Conservation (phyloP, 768 basidiomycete genomes). For the Strobilomyces confusus region DNA sequence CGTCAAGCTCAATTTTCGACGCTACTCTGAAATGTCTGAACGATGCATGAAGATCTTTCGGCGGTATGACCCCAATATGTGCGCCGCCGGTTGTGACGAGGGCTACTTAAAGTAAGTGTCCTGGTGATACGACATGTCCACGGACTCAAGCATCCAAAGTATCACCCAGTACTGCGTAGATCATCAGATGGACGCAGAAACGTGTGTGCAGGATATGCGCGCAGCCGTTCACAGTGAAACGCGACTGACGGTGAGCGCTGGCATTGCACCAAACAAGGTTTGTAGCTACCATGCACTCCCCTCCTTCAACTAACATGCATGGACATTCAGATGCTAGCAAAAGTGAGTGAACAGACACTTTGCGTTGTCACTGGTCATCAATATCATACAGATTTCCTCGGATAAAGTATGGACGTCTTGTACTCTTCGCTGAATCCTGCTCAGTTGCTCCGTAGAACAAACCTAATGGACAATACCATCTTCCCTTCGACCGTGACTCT, state of each 20-base stretch:
- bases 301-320: slow-evolving; percentile 12
- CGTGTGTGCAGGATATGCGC: slow-evolving; percentile 79
- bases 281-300: slow-evolving; percentile 23
- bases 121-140: not conserved
- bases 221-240: slow-evolving; percentile 72
- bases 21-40: slow-evolving; percentile 67
- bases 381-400: slow-evolving; percentile 69
- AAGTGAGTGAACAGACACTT: slow-evolving; percentile 55
- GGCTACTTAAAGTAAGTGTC: slow-evolving; percentile 80
- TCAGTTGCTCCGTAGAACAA: slow-evolving; percentile 59
- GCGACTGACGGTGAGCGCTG: slow-evolving; percentile 86
- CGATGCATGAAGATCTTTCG: slow-evolving; percentile 66
- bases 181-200: slow-evolving; percentile 58
- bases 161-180: slow-evolving; percentile 81
- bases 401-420: slow-evolving; percentile 57
- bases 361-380: slow-evolving; percentile 1
- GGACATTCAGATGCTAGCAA: slow-evolving; percentile 74
- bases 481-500: slow-evolving; percentile 58
- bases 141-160: slow-evolving; percentile 36
- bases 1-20: slow-evolving; percentile 51
- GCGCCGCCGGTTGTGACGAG: slow-evolving; percentile 79
- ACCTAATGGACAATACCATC: slow-evolving; percentile 86
- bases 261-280: slow-evolving; percentile 94
- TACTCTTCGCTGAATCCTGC: not conserved
- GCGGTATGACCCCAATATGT: slow-evolving; percentile 75